Percentiles rank a stretch among this genome's conserved stretches.
Conservation (phyloP, 1,284 basidiomycete genomes). For the Ceratobasidium papillatum region DNA sequence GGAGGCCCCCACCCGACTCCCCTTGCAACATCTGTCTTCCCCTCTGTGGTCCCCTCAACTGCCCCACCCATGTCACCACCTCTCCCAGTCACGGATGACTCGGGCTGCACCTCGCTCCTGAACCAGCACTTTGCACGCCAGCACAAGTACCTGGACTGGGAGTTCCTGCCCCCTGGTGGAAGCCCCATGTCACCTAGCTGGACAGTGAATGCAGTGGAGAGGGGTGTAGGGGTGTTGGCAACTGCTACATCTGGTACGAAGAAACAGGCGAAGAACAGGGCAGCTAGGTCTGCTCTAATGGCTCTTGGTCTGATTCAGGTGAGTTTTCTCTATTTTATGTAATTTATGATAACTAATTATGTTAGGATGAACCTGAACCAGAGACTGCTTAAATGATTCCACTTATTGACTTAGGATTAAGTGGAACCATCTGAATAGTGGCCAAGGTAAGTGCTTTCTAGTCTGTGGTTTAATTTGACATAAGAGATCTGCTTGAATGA, state of each 20-base stretch:
- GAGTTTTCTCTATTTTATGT: conserved; percentile 1
- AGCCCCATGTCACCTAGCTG: conserved; percentile 36
- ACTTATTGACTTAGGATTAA: not conserved
- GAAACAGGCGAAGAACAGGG: conserved; percentile 41
- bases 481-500: not conserved
- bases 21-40: not conserved
- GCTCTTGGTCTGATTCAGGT: conserved; percentile 17
- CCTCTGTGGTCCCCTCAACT: not conserved
- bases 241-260: conserved; percentile 35
- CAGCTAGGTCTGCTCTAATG: conserved; percentile 32
- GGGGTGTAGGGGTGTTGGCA: conserved; percentile 16
- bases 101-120: conserved; percentile 33
- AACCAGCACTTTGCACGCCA: conserved; percentile 41
- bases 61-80: conserved; percentile 22
- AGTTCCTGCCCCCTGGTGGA: conserved; percentile 15
- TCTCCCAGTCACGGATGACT: conserved; percentile 30
- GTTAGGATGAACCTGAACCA: not conserved
- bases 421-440: conserved; percentile 1
- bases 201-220: conserved; percentile 33
- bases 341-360: not conserved
- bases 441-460: not conserved
- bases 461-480: not conserved
- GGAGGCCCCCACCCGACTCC: conserved; percentile 3
- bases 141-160: conserved; percentile 40
- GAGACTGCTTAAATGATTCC: conserved; percentile 26